Base-by-base conservation (phyloP, 768 basidiomycete genomes). In the Scleroderma bovista region DNA sequence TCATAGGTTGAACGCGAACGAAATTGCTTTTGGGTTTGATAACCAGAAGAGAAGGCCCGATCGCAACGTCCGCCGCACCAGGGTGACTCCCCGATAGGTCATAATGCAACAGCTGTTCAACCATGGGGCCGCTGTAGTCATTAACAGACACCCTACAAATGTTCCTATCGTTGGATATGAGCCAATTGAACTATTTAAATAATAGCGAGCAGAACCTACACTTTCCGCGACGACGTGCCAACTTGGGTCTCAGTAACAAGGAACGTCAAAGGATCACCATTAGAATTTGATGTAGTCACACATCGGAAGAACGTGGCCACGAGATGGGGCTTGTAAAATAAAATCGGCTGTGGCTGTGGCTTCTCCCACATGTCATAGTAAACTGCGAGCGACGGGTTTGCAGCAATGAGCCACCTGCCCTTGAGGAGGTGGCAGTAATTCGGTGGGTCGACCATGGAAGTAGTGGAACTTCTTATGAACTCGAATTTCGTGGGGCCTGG, bases 221-320 rank as follows among this genome's bases (percentile, higher is more conserved):
- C 32, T 34, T 24, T 43, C 20, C 51, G 41, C 34, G 17, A 13
- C 15, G 1, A 9, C 5, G 7, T 40, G 2, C 51, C 53, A 15
- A 51, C 32, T 41, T 47, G 46, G 6, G 46, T 50, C n/a, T 54
- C 53, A 13, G 45, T 50, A 24, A 54, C 29, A 15, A 50, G 45
- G 29, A 51, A 54, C 13, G 38, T 44, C 15, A 54, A 23, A 16
- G 33, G 19, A 31, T 51, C 41, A 3, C 53, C 53, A 3, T 43
- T 41, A 3, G 34, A 12, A 26, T 45, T 47, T 10, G 36, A 43
- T 24, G 45, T 47, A 8, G 39, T 42, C 11, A 50, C 23, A 41
- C 48, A 54, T 12, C 32, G 45, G 34, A 54, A 54, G 43, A 45
- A 52, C 16, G 31, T 39, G 7, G 47, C 47, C 20, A 22, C 5